Evolutionary conservation across 1,284 basidiomycete species (phyloP), one percentile per base, ranked within the genome.

Genomic region (Malassezia obtusa): DNA sequence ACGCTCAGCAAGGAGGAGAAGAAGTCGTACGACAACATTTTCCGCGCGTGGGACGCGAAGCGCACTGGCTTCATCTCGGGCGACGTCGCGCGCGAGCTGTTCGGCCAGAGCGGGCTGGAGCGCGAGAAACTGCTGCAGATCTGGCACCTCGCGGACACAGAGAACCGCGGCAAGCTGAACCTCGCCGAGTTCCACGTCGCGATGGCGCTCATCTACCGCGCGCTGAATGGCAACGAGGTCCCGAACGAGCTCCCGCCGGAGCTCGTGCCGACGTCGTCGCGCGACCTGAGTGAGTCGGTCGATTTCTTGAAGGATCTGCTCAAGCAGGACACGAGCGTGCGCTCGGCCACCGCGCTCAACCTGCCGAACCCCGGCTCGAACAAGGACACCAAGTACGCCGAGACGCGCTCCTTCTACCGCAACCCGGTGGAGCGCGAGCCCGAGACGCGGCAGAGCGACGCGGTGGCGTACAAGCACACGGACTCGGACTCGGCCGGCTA

Each of bases 111-210:
- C 74, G 92, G 90, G 2, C 75, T 98, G 30, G 81, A 83, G 19
- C 85, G 85, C 73, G 87, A 94, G 58, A 88, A 92, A 69, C 78
- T 99, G 25, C 92, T 91, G 63, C 84, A 86, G 69, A 87, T 98
- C 61, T 99, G 94, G 92, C 70, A 72, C 51, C 63, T 73, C 9
- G 52, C 65, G 26, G 71, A 73, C 41, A 61, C 65, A 0, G 61
- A 66, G 53, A 73, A 73, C 50, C 61, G 70, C 11, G 71, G 71
- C 36, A 73, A 73, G 58, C 63, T 73, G 45, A 96, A 95, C 71
- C 79, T 92, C 39, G 86, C 89, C 22, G 92, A 98, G 74, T 99
- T 99, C 75, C 90, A 98, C 73, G 87, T 96, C 50, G 94, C 92
- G 1, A 99, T 99, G 92, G 91, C 88, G 56, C 79, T 98, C 52